Base-by-base conservation (phyloP, 805 yeast species). In the Kazachstania viticola region DNA sequence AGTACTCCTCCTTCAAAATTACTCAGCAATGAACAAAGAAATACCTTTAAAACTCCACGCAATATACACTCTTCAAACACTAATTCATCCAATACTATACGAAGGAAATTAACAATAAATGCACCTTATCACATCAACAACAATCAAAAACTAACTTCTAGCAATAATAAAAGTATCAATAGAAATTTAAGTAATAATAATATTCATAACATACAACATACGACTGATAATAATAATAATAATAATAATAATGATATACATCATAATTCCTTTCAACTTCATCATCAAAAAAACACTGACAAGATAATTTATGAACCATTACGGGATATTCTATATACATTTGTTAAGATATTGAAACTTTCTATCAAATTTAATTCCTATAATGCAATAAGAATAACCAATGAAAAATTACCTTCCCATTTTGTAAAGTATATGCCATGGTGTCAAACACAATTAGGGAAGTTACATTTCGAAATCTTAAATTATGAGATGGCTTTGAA, bases 391-490 rank as follows among this genome's bases (percentile, higher is more conserved):
- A 58, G 88, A 34, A 59, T 73, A 2, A 61, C 88, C 19, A 73
- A 72, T 33, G 16, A 35, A 14, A 40, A 37, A n/a, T 61, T 91
- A 14, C 82, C 93, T 1, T 22, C 1, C 68, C 65, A 30, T 46
- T 62, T 29, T 81, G 78, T 53, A 61, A 68, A 36, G 62, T 73
- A 33, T 69, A 55, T 95, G 15, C 91, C 96, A 0, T 85, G 91
- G 82, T 93, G 85, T 9, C 65, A 83, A 30, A 71, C 85, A 15
- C 76, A 78, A 42, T 53, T 80, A 16, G 98, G 94, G 1, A 64
- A 85, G 40, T 60, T 83, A 27, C 84, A 84, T 55, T 87, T 79
- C 56, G 97, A 88, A 52, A 73, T 80, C 40, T 88, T 81, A 14
- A 80, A 84, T 52, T 88, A 88, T 56, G 76, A 74, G 36, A 79